A percentile compares a stretch with the other conserved stretches of the same genome.
phyloP scores from a whole-genome alignment of 2,329 filamentous ascomycete species.

The Samsoniella hepiali region DNA sequence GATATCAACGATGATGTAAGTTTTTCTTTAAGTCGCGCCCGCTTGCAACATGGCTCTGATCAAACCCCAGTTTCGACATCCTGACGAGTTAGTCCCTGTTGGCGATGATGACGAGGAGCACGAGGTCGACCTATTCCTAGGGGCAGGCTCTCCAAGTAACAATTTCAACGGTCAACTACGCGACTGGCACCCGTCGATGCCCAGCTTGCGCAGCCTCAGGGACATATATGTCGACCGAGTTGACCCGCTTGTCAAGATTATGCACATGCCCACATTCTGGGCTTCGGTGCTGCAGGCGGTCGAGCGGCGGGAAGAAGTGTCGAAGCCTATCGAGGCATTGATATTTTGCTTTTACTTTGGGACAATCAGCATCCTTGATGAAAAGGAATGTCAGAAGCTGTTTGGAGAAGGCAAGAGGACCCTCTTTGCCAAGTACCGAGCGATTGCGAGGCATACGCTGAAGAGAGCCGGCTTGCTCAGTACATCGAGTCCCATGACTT shows the following conservation, averaged over 20 bases:
- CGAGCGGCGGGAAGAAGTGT: constrained; percentile 19
- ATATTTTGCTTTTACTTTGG: constrained; percentile 39
- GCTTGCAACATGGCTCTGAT: too few species aligned
- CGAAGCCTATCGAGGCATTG: constrained; percentile 39
- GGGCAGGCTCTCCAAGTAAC: not conserved
- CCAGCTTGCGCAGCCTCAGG: constrained; percentile 5
- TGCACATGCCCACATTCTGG: constrained; percentile 36
- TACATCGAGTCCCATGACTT: constrained; percentile 31
- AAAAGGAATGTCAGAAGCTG: constrained; percentile 27
- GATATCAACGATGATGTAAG: constrained; percentile 63
- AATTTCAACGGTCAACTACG: not conserved
- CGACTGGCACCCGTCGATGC: not conserved
- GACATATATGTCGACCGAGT: constrained; percentile 34
- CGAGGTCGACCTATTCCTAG: constrained; percentile 10
- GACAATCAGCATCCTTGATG: constrained; percentile 30
- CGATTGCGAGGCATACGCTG: constrained; percentile 33
- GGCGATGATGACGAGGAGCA: not conserved
- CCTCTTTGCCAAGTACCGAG: constrained; percentile 28
- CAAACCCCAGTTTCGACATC: constrained; percentile 1
- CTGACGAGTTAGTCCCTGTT: constrained; percentile 1
- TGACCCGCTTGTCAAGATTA: constrained; percentile 38
- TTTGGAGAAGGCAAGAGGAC: constrained; percentile 31
- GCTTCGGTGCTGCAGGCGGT: not conserved
- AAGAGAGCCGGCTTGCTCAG: constrained; percentile 37
- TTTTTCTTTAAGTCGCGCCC: not conserved